Evolutionary conservation across 129 eudicot species (phyloP).

Genomic region (Escallonia herrerae): DNA sequence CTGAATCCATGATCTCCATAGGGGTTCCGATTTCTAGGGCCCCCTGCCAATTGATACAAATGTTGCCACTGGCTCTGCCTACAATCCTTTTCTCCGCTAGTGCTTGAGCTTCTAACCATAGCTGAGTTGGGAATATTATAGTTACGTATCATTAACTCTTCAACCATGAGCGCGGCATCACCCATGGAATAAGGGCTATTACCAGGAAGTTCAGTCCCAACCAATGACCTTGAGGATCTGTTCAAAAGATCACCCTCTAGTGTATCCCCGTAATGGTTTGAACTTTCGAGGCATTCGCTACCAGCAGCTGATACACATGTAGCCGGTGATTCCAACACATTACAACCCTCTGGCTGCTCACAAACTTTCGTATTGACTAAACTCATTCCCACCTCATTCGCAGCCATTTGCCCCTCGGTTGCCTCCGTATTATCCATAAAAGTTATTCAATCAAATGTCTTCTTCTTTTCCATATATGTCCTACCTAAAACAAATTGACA

Average conservation of each 20-base stretch:
- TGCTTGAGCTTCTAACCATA: background rate
- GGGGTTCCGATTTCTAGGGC: background rate
- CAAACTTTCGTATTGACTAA: background rate
- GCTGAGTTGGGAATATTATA: conserved; percentile 1
- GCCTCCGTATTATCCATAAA: background rate
- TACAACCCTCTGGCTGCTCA: background rate
- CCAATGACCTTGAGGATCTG: background rate
- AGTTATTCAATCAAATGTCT: background rate
- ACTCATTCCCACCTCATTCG: background rate
- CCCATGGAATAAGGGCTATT: background rate
- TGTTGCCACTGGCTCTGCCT: conserved; percentile 4
- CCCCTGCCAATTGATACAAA: conserved; percentile 10
- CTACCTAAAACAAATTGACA: too few species aligned
- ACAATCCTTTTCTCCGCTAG: background rate
- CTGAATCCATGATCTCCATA: background rate
- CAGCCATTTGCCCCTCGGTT: background rate
- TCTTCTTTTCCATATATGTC: too few species aligned
- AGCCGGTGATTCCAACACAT: background rate
- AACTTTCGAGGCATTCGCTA: background rate
- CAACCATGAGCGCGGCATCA: background rate
- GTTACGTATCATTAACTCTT: background rate
- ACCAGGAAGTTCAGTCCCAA: conserved; percentile 3
- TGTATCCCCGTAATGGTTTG: background rate
- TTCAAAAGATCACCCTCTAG: background rate
- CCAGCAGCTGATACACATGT: background rate